Base-by-base conservation (phyloP, 352 stramenopile species). In the Phytophthora fragariae region DNA sequence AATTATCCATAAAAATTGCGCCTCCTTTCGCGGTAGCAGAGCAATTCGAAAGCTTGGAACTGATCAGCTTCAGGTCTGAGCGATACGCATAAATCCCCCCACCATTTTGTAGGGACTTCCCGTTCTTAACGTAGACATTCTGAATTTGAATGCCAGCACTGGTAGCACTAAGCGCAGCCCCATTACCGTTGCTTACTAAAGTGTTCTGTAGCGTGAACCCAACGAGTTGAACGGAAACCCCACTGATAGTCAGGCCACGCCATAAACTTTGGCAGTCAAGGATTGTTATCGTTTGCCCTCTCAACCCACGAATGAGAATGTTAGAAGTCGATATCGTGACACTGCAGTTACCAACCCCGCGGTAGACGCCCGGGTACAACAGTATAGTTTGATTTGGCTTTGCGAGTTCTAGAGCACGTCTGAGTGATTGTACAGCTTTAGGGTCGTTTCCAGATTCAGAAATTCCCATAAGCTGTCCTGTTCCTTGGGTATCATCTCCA, bases 401-500 rank as follows among this genome's bases (percentile, higher is more conserved):
- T 2, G 70, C 82, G 1, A 89, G 44, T 5, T 81, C 57, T 1
- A 91, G n/a, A 5, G 83, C 85, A 7, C 75, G 82, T 15, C 58
- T 68, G 8, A 92, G 68, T 2, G 85, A 78, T 19, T 81, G 62
- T 0, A 92, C 60, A 2, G 85, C 83, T 59, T 92, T 92, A 1
- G 85, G 58, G 2, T 86, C 74, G 19, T 76, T 91, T 27, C 85
- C 85, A 10, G 19, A 56, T 3, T 69, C 33, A 0, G 80, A 87
- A 0, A 80, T 84, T 29, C 88, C 72, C 83, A 90, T 89, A 24
- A 83, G 80, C 29, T 78, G 67, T 0, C 85, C 85, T 3, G 83
- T 92, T 27, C 85, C 85, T 58, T 87, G 79, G 0, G 47, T 47
- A 52, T 92, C 85, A 39, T 90, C 62, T 5, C 85, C 85, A 33